Base-by-base conservation (phyloP, 176 grass and related monocot genomes). In the Cymbopogon citratus region DNA sequence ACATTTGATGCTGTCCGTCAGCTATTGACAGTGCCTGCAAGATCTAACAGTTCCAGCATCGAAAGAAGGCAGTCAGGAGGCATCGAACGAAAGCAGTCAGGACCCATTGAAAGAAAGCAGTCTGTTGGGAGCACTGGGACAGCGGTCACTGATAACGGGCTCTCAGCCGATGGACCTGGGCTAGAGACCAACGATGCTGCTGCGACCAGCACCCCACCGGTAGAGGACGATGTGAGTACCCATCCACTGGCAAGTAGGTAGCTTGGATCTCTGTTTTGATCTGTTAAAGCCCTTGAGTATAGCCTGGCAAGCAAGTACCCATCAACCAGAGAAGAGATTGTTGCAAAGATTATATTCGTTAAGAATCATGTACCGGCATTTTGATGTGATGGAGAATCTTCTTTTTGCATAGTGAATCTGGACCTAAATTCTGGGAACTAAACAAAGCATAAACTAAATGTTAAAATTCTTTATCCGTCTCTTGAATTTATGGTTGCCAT, bases 1-100 rank as follows among this genome's bases (percentile, higher is more conserved):
- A 83, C 76, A 69, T 93, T 93, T 7, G 83, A 95, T 11, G 44
- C 91, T 72, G 76, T 95, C 45, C 88, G 87, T 68, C 93, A 89
- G 77, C 80, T 99, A 40, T 60, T 98, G 56, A 92, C 88, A 2
- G 35, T 87, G 61, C 93, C 89, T 16, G 11, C 66, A 66, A 89
- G 89, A 44, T 80, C 75, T 24, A 81, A 89, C 62, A 83, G 73
- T 71, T 87, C 82, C 14, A 85, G 41, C 41, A 84, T 85, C 8
- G 93, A 93, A 48, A 73, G 77, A 66, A 89, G 71, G 56, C 91
- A 81, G 74, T 90, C 87, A 33, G 83, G 79, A 71, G 79, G 40
- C 23, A 70, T 89, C 0, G 87, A 85, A 5, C 13, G 87, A 26
- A 75, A 8, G 19, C 49, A 36, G 21, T 59, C 52, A 2, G 77